Conservation (phyloP, 768 basidiomycete genomes). For the Strobilomyces echinocephalus region DNA sequence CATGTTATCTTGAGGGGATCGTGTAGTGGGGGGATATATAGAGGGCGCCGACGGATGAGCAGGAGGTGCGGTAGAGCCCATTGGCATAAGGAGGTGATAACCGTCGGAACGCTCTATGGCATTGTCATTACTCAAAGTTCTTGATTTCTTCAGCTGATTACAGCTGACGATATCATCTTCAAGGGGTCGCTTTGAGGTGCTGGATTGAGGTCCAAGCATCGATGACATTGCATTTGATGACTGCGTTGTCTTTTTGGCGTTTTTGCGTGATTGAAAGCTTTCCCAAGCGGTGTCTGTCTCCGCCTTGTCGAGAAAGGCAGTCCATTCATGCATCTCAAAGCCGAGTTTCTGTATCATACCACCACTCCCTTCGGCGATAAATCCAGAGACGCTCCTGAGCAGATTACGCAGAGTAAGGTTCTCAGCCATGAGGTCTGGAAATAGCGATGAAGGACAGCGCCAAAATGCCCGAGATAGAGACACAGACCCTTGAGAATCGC, state of each 20-base stretch:
- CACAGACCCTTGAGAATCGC: slow-evolving; percentile 70
- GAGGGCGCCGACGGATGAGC: slow-evolving; percentile 30
- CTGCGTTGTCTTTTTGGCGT: slow-evolving; percentile 27
- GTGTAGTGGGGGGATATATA: slow-evolving; percentile 42
- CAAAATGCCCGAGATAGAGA: not conserved
- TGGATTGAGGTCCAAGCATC: slow-evolving; percentile 25
- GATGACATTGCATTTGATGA: slow-evolving; percentile 29
- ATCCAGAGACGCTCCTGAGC: slow-evolving; percentile 67
- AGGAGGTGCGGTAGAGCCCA: slow-evolving; percentile 39
- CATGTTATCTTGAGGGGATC: slow-evolving; percentile 46
- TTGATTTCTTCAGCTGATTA: slow-evolving; percentile 48
- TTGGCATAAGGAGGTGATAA: slow-evolving; percentile 56
- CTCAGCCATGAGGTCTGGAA: slow-evolving; percentile 79
- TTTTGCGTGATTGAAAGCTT: slow-evolving; percentile 72
- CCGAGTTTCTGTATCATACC: slow-evolving; percentile 75
- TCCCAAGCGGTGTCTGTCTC: slow-evolving; percentile 95
- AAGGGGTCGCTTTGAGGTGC: slow-evolving; percentile 19
- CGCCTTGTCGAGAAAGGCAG: slow-evolving; percentile 73
- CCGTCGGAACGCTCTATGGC: slow-evolving; percentile 39
- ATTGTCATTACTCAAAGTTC: slow-evolving; percentile 37
- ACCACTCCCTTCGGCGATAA: slow-evolving; percentile 85
- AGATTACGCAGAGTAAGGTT: slow-evolving; percentile 80
- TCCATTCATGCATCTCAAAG: slow-evolving; percentile 74
- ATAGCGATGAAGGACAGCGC: slow-evolving; percentile 6
- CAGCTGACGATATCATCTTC: slow-evolving; percentile 28